Percentiles rank a stretch among this genome's conserved stretches.
Conservation (phyloP, 306 rosid species). For the Morella rubra region DNA sequence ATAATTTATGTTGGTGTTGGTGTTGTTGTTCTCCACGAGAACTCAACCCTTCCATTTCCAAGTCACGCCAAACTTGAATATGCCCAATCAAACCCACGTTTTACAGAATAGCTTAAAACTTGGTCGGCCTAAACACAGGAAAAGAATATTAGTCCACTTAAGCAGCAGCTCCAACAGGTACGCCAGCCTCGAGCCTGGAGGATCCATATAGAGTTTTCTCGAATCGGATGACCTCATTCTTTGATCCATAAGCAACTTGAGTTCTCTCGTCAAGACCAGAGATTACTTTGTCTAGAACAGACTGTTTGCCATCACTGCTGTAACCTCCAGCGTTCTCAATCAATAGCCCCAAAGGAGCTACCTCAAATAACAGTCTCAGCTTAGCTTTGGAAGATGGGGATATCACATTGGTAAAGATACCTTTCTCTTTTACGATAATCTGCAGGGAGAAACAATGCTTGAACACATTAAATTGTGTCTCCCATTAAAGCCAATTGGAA, state of each 20-base stretch:
- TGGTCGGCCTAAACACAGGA: constrained; percentile 5
- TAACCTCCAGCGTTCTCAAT: constrained; percentile 94
- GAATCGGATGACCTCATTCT: constrained; percentile 85
- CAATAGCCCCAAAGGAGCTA: constrained; percentile 87
- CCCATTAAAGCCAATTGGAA: background rate
- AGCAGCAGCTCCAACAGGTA: constrained; percentile 85
- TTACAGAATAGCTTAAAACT: constrained; percentile 22
- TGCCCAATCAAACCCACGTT: constrained; percentile 19
- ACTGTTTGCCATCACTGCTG: constrained; percentile 83
- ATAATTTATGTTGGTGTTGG: background rate
- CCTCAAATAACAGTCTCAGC: constrained; percentile 90
- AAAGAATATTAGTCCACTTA: constrained; percentile 34
- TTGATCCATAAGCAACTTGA: constrained; percentile 97
- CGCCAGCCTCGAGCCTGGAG: constrained; percentile 89
- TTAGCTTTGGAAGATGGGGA: constrained; percentile 95
- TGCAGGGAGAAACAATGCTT: constrained; percentile 19
- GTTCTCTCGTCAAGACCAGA: constrained; percentile 77
- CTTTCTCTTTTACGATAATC: constrained; percentile 96
- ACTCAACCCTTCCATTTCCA: constrained; percentile 21
- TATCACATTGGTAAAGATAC: constrained; percentile 84
- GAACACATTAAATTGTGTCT: constrained; percentile 5
- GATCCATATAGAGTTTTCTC: constrained; percentile 93
- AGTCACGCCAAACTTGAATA: constrained; percentile 20
- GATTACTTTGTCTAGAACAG: constrained; percentile 86
- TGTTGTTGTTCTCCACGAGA: background rate